A percentile compares a stretch with the other conserved stretches of the same genome.
These are phyloP conservation scores for Fusarium chaquense DNA, from an alignment of 2,329 filamentous ascomycete genomes.

Conservation along the genomic window DNA sequence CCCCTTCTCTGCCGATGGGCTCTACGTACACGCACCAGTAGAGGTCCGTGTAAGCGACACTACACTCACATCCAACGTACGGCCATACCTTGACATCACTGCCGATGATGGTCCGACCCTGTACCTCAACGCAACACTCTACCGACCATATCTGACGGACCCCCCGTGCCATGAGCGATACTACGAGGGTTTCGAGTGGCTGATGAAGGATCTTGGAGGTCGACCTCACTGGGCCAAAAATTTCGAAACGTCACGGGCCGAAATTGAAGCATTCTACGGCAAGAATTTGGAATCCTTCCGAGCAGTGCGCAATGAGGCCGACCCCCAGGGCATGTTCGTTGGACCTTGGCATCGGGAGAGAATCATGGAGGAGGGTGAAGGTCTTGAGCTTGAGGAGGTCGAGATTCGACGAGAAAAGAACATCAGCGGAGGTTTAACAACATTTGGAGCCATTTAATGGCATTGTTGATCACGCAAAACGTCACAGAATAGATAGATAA, in stretches of 20 bases:
- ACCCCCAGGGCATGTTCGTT: slow-evolving; percentile 87
- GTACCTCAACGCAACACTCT: slow-evolving; percentile 91
- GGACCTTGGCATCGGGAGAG: slow-evolving; percentile 88
- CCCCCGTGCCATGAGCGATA: slow-evolving; percentile 82
- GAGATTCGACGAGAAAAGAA: slow-evolving; percentile 49
- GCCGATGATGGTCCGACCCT: slow-evolving; percentile 76
- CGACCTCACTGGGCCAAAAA: slow-evolving; percentile 95
- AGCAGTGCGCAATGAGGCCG: slow-evolving; percentile 74
- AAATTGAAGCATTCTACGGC: slow-evolving; percentile 77
- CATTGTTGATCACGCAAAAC: slow-evolving; percentile 17
- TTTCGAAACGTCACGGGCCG: slow-evolving; percentile 71
- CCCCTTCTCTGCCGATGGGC: slow-evolving; percentile 80
- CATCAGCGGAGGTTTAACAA: slow-evolving; percentile 45
- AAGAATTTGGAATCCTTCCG: slow-evolving; percentile 75
- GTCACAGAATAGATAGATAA: slow-evolving; percentile 11
- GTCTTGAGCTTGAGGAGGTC: slow-evolving; percentile 54
- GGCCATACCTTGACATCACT: slow-evolving; percentile 76
- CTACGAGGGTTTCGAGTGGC: slow-evolving; percentile 90
- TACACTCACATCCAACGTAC: slow-evolving; percentile 51
- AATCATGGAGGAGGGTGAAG: slow-evolving; percentile 60
- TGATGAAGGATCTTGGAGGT: slow-evolving; percentile 87
- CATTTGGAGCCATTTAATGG: slow-evolving; percentile 42
- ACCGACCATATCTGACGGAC: slow-evolving; percentile 82
- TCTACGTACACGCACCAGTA: slow-evolving; percentile 90
- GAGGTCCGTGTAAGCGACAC: slow-evolving; percentile 90